Percentiles rank a stretch among this genome's conserved stretches.
phyloP scores from a whole-genome alignment of 768 basidiomycete species.

The Boletus rufocinnamomeus region DNA sequence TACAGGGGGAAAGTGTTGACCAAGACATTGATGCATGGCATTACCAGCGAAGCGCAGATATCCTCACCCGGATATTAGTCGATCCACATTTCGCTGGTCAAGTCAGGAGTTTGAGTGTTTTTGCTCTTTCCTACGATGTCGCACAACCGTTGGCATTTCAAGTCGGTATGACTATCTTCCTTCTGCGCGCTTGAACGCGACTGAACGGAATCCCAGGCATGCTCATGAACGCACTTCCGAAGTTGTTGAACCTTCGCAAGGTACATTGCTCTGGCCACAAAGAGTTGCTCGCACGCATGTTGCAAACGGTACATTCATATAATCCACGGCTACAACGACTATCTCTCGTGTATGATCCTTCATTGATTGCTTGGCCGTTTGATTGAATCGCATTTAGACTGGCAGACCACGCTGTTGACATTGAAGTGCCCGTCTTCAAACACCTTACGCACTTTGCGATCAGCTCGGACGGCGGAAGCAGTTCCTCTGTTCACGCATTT shows the following conservation, averaged over 20 bases:
- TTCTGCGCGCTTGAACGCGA: not conserved
- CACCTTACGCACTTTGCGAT: conserved; percentile 63
- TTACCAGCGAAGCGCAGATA: conserved; percentile 64
- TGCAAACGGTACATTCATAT: conserved; percentile 52
- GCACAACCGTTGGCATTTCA: conserved; percentile 62
- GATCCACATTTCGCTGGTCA: conserved; percentile 59
- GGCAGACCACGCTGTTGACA: conserved; percentile 45
- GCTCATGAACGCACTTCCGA: conserved; percentile 68
- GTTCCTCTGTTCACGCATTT: conserved; percentile 45
- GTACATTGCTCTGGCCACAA: conserved; percentile 60
- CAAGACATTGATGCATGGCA: conserved; percentile 50
- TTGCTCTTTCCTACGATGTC: conserved; percentile 50
- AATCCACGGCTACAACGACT: conserved; percentile 57
- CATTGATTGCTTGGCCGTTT: not conserved
- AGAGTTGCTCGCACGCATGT: conserved; percentile 52
- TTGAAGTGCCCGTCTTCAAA: conserved; percentile 50
- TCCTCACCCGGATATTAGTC: conserved; percentile 64
- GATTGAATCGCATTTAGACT: conserved; percentile 17
- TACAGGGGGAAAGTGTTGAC: conserved; percentile 13
- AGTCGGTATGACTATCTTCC: conserved; percentile 45
- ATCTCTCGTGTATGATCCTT: conserved; percentile 49
- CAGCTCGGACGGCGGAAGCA: conserved; percentile 45
- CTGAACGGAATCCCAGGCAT: conserved; percentile 46
- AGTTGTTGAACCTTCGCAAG: conserved; percentile 57
- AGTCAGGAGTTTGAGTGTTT: conserved; percentile 59